phyloP scores from a whole-genome alignment of 768 basidiomycete species.

The Tephrocybe rancida region DNA sequence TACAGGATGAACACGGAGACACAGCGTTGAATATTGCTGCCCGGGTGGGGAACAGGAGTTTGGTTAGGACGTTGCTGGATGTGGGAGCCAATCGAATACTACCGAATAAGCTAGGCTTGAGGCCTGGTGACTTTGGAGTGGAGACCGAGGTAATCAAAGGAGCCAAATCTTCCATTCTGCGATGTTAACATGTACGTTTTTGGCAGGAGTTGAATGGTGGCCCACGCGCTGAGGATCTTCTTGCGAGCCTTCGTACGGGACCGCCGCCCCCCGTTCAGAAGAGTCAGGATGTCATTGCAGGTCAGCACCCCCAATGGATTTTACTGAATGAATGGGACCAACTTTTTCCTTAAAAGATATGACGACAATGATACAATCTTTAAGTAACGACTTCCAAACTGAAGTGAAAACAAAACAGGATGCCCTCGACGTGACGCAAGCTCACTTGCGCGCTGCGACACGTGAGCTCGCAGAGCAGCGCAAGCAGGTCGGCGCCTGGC shows the following conservation, averaged over 20 bases:
- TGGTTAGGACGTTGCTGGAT: slow-evolving; percentile 87
- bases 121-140: slow-evolving; percentile 94
- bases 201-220: slow-evolving; percentile 69
- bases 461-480: slow-evolving; percentile 90
- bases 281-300: slow-evolving; percentile 84
- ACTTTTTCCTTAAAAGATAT: slow-evolving; percentile 57
- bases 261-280: slow-evolving; percentile 82
- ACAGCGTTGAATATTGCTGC: slow-evolving; percentile 96
- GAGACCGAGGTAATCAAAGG: slow-evolving; percentile 74
- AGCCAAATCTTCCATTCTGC: background rate
- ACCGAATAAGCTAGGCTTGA: slow-evolving; percentile 90
- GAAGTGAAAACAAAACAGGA: slow-evolving; percentile 91
- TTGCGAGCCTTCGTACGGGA: slow-evolving; percentile 71
- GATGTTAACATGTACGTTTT: background rate
- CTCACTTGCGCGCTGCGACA: slow-evolving; percentile 86
- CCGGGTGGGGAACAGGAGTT: slow-evolving; percentile 84
- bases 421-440: slow-evolving; percentile 83
- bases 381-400: slow-evolving; percentile 75
- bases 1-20: slow-evolving; percentile 95
- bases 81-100: slow-evolving; percentile 89
- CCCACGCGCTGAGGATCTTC: slow-evolving; percentile 77
- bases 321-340: background rate
- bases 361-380: slow-evolving; percentile 78
- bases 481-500: slow-evolving; percentile 79
- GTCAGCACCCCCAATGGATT: slow-evolving; percentile 35